Base-by-base conservation (phyloP, 1,284 basidiomycete species). In the Veloporphyrellus conicus region DNA sequence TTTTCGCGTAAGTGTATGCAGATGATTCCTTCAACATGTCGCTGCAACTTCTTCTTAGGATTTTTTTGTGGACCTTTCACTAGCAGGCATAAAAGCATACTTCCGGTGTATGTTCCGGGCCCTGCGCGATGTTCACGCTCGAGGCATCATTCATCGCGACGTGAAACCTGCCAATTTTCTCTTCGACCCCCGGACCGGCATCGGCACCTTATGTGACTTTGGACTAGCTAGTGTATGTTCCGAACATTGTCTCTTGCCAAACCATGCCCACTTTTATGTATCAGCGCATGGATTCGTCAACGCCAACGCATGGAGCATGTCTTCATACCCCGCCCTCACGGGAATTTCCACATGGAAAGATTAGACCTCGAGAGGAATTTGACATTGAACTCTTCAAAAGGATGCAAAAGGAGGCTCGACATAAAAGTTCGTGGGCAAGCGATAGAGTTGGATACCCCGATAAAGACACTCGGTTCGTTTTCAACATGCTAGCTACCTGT, bases 101-200 rank as follows among this genome's bases (percentile, higher is more conserved):
- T 87, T 99, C 60, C 83, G 86, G 34, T 94, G 90, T 63, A 82
- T 99, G 64, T 86, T 99, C 65, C 85, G 89, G 18, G 93, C 92
- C 1, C 69, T 99, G 44, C 83, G 87, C 43, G 93, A 95, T 58
- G 87, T 92, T 19, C 96, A 99, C 64, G 71, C 81, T n/a, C 76
- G 90, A 41, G 82, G 80, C 7, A 88, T 99, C 61, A 90, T 99
- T 42, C 95, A 99, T 69, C 90, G 95, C 31, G 95, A 99, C 68
- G 91, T 99, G 60, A 99, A 99, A 65, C 96, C 95, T 15, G 95
- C 95, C 52, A 99, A 99, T 68, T 99, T 99, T 63, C 77, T 99
- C 28, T 99, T 90, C 67, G 91, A 99, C 67, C 86, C 91, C 27
- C 79, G 78, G 37, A 87, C 84, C 4, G 87, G 88, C 2, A 73